phyloP scores from a whole-genome alignment of 225 moss, liverwort and hornwort genomes.

The Climacium dendroides region DNA sequence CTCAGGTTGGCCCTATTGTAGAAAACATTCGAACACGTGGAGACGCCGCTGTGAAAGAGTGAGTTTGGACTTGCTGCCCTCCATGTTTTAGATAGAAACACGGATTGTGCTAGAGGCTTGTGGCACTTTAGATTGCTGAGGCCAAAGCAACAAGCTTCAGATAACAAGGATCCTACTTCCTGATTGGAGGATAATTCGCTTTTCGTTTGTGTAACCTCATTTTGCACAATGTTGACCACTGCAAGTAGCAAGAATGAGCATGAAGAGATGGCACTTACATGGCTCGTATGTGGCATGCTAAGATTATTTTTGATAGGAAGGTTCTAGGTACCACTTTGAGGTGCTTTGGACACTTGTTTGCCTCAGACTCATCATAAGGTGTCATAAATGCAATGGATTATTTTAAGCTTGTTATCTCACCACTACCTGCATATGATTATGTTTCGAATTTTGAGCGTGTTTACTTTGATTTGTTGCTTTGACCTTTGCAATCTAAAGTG shows the following conservation, averaged over 20 bases:
- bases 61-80: not conserved
- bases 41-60: slow-evolving; percentile 87
- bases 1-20: slow-evolving; percentile 84
- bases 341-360: not conserved
- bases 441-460: not conserved
- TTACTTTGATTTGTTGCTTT: not conserved
- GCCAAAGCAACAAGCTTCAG: not conserved
- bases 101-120: not conserved
- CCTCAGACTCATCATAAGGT: not conserved
- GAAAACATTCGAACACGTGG: slow-evolving; percentile 65
- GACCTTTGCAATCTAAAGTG: not conserved
- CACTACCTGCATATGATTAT: not conserved
- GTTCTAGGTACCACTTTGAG: not conserved
- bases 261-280: not conserved
- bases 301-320: not conserved
- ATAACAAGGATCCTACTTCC: not conserved
- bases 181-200: not conserved
- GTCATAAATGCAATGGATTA: not conserved
- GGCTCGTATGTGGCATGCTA: not conserved
- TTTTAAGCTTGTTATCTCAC: not conserved
- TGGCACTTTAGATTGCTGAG: not conserved
- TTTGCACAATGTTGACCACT: not conserved
- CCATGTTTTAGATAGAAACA: not conserved
- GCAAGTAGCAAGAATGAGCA: not conserved
- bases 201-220: not conserved